Conservation (phyloP, 179 eudicot genomes). For the Vitellaria paradoxa region DNA sequence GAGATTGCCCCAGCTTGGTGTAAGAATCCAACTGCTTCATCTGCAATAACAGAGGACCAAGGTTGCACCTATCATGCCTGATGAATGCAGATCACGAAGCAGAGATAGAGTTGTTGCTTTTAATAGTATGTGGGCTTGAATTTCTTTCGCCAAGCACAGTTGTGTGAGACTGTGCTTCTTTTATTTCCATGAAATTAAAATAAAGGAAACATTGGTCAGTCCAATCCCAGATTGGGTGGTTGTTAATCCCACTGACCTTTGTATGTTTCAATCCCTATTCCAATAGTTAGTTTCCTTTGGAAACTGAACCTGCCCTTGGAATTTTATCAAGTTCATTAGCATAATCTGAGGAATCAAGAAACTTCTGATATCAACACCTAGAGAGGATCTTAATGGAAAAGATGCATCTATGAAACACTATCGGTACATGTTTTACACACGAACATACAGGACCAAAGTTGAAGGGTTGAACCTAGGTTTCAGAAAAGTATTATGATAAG, state of each 20-base stretch:
- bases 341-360: background rate
- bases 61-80: background rate
- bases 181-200: background rate
- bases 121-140: background rate
- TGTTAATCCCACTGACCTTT: background rate
- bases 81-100: too few species aligned
- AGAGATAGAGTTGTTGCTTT: too few species aligned
- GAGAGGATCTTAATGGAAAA: background rate
- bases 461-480: background rate
- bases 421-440: background rate
- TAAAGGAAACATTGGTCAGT: background rate
- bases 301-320: background rate
- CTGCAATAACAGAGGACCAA: constrained; percentile 33
- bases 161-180: background rate
- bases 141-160: background rate
- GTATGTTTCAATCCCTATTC: background rate
- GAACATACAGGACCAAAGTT: background rate
- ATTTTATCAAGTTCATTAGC: background rate
- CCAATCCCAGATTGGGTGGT: background rate
- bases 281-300: background rate
- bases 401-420: background rate
- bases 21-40: constrained; percentile 55
- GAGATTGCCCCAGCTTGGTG: constrained; percentile 75
- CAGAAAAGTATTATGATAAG: background rate
- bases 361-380: background rate